A percentile compares a stretch with the other conserved stretches of the same genome.
phyloP scores from a whole-genome alignment of 2,329 filamentous ascomycete species.

The Colletotrichum sp. region DNA sequence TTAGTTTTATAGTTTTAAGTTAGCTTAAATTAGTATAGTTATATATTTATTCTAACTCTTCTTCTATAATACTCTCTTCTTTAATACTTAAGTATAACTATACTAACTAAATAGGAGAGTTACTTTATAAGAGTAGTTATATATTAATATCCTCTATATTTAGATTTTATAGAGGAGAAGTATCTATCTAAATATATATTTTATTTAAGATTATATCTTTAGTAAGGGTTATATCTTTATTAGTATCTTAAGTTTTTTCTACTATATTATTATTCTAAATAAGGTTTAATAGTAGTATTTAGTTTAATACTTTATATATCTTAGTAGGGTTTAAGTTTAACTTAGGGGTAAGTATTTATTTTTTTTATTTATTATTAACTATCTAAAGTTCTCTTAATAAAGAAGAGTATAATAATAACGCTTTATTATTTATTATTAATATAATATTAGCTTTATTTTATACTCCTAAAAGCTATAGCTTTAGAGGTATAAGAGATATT shows the following conservation, averaged over 20 bases:
- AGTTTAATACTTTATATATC: no score
- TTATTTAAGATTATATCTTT: background rate
- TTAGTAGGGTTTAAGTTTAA: no score
- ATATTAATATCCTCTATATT: background rate
- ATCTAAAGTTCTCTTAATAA: no score
- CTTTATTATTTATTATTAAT: no score
- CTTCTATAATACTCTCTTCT: background rate
- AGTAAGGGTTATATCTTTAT: no score
- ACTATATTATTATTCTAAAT: background rate
- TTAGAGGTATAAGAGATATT: no score
- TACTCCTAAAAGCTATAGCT: accelerated
- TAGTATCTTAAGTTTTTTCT: background rate
- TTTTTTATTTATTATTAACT: no score
- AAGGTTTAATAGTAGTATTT: no score
- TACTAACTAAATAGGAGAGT: background rate
- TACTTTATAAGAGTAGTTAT: background rate
- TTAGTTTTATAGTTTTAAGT: background rate
- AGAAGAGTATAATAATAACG: no score
- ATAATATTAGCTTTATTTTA: no score
- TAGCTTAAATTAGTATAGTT: background rate
- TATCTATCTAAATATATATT: background rate
- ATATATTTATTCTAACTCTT: background rate
- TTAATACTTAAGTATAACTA: no score
- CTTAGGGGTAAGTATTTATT: no score
- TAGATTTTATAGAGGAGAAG: background rate